These are phyloP conservation scores for Aspergillus ustus DNA, from an alignment of 2,329 filamentous ascomycete genomes.

Conservation along the genomic window DNA sequence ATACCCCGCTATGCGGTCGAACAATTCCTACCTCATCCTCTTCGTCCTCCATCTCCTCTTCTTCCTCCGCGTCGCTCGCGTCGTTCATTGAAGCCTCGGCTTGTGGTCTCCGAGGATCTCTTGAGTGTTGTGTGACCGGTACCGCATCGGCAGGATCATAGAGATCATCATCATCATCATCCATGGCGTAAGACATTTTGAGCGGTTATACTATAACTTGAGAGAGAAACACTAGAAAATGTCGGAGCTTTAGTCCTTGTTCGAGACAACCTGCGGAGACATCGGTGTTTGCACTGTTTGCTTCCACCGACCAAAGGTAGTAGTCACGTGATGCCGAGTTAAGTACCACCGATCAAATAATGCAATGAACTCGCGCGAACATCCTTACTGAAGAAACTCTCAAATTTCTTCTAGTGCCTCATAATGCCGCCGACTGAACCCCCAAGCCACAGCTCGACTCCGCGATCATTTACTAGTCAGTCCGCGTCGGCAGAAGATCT, in stretches of 20 bases:
- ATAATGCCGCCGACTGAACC: slow-evolving; percentile 39
- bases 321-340: background rate
- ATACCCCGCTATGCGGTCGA: background rate
- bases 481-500: slow-evolving; percentile 78
- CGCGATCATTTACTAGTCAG: slow-evolving; percentile 70
- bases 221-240: background rate
- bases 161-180: slow-evolving; percentile 54
- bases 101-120: slow-evolving; percentile 33
- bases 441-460: slow-evolving; percentile 49
- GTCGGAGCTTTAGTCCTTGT: slow-evolving; percentile 22
- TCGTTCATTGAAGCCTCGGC: slow-evolving; percentile 38
- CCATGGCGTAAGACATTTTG: slow-evolving; percentile 38
- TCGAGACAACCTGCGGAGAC: slow-evolving; percentile 26
- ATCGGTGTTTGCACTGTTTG: slow-evolving; percentile 31
- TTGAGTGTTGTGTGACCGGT: slow-evolving; percentile 35
- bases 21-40: slow-evolving; percentile 37
- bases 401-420: background rate
- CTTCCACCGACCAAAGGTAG: background rate
- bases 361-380: slow-evolving; percentile 4
- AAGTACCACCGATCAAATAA: background rate
- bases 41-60: slow-evolving; percentile 50
- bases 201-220: background rate
- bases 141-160: slow-evolving; percentile 48
- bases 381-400: background rate
- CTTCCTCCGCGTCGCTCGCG: slow-evolving; percentile 46